Base-by-base conservation (phyloP, 176 grass and related monocot species). In the Lolium rigidum region DNA sequence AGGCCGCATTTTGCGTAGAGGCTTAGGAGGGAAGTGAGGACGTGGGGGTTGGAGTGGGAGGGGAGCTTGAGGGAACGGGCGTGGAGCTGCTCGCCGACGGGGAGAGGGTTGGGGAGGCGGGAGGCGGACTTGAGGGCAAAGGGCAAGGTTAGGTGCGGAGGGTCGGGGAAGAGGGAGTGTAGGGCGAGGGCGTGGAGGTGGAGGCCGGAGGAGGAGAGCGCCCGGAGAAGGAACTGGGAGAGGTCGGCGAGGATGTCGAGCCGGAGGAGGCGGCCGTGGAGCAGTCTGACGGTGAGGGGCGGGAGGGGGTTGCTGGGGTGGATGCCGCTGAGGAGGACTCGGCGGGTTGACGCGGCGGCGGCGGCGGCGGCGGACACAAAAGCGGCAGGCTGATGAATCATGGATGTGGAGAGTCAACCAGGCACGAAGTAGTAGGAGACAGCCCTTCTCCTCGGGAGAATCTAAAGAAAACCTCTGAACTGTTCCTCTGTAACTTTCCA, bases 51-150 rank as follows among this genome's bases (percentile, higher is more conserved):
- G 7, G 81, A 16, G 57, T 90, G 76, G 76, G 56, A 86, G 14
- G 86, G 90, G 5, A 85, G 76, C 84, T 95, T 92, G 76, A 95
- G 48, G n/a, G 84, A 74, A 63, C 87, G 55, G 16, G 83, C 73
- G 14, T 95, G 93, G 50, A 95, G 86, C 50, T 84, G 83, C 37
- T 16, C 71, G 39, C 90, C 93, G 65, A 58, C 44, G 16, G 1
- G 5, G 76, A 90, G 82, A 12, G 84, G 57, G 66, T 50, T 16
- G 28, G 50, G 56, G 15, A 95, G 88, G 28, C 93, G 90, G 22
- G 93, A 87, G 55, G 88, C 89, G 48, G 90, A 52, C 77, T 92
- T 95, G 88, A 95, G 43, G 43, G 87, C 90, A 20, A 86, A 48
- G 17, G 90, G 88, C 11, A 92, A 86, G 67, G 90, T 95, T 80